Conservation (phyloP, 2,329 filamentous ascomycete species). For the Alternaria viburni region DNA sequence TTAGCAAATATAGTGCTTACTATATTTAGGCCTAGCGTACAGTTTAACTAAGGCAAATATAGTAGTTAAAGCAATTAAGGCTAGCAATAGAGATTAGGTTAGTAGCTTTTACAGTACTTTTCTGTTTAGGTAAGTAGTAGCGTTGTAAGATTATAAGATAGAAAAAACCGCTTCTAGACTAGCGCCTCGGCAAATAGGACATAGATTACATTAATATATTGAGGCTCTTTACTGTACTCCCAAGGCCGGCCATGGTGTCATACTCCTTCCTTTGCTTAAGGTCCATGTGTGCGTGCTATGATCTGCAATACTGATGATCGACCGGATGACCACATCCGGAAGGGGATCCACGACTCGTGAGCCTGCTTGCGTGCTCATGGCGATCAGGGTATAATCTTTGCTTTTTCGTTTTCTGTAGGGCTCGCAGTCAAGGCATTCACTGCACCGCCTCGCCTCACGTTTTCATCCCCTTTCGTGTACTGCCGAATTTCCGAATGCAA, state of each 20-base stretch:
- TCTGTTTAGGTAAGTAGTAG: too few species aligned
- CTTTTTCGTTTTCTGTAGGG: neutral
- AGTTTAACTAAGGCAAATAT: too few species aligned
- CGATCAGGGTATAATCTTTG: slow-evolving; percentile 3
- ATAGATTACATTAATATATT: too few species aligned
- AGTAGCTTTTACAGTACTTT: too few species aligned
- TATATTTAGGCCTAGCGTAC: too few species aligned
- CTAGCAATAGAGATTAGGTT: too few species aligned
- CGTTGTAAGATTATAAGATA: too few species aligned
- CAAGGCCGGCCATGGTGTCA: slow-evolving; percentile 1
- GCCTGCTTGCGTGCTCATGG: neutral
- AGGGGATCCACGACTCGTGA: slow-evolving; percentile 11
- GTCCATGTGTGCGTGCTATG: slow-evolving; percentile 1
- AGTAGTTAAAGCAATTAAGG: too few species aligned
- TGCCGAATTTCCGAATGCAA: neutral
- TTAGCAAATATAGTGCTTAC: too few species aligned
- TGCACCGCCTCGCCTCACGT: slow-evolving; percentile 1
- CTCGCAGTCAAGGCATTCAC: neutral
- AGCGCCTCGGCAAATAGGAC: too few species aligned
- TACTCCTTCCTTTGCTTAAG: neutral
- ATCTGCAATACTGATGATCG: slow-evolving; percentile 10
- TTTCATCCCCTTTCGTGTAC: neutral
- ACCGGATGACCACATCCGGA: slow-evolving; percentile 9
- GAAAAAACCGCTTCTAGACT: too few species aligned
- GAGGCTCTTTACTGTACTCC: neutral